Conservation (phyloP, 768 basidiomycete genomes). For the Agaricus sinodeliciosus region DNA sequence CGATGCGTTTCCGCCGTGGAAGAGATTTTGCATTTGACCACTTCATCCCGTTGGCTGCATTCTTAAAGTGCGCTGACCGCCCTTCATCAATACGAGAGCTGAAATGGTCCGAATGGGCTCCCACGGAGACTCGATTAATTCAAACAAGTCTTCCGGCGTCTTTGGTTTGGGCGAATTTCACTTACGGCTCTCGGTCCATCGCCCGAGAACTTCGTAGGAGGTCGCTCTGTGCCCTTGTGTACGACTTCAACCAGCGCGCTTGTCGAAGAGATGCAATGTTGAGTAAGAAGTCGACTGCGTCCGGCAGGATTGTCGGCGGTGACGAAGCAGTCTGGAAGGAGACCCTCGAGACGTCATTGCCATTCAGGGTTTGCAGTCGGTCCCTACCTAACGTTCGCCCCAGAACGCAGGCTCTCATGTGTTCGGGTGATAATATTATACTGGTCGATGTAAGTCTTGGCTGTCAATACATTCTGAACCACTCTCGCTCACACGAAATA, state of each 20-base stretch:
- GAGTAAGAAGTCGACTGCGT: neutral
- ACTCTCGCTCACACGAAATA: neutral
- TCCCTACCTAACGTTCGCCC: conserved; percentile 18
- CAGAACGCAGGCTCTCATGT: conserved; percentile 31
- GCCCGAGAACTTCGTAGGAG: conserved; percentile 32
- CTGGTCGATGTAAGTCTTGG: conserved; percentile 38
- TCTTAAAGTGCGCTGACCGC: conserved; percentile 20
- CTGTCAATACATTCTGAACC: neutral
- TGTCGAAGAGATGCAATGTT: conserved; percentile 14
- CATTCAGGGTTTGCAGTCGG: conserved; percentile 33
- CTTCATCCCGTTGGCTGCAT: conserved; percentile 35
- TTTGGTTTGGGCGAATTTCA: conserved; percentile 52
- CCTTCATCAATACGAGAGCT: conserved; percentile 13
- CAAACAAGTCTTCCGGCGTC: conserved; percentile 25
- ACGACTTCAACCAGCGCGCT: conserved; percentile 46
- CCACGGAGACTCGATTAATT: conserved; percentile 37
- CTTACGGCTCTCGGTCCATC: conserved; percentile 26
- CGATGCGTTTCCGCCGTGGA: conserved; percentile 29
- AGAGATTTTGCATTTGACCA: conserved; percentile 27
- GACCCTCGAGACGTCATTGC: conserved; percentile 37
- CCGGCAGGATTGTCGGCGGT: neutral
- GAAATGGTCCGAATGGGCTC: conserved; percentile 51
- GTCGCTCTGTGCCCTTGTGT: conserved; percentile 26
- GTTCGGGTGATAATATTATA: conserved; percentile 51
- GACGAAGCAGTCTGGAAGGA: conserved; percentile 30